Evolutionary conservation across 2,329 filamentous ascomycete genomes (phyloP), one percentile per base, ranked within the genome.

Genomic region (Colletotrichum paranaense): DNA sequence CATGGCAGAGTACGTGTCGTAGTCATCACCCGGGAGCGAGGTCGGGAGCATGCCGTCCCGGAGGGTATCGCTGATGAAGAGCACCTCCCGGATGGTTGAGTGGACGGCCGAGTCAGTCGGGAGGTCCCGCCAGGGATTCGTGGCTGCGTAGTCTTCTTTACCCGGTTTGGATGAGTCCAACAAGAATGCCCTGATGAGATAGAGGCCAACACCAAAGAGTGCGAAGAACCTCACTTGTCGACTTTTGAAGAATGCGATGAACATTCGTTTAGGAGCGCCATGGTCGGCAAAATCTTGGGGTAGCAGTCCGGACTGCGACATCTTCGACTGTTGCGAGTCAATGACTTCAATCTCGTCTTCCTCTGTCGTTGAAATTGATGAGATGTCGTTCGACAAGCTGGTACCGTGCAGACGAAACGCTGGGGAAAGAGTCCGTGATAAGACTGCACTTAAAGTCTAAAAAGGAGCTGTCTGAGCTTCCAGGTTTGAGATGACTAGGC

Each of bases 121-220:
- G 5, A 73, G 71, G n/a, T 73, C 71, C 46, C 71, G 71, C 71
- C 71, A 73, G n/a, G 71, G 71, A 16, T 73, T 73, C 6, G 71
- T 73, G 28, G 60, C 42, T 11, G 71, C 35, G 56, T 60, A 66
- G 28, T 71, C 67, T 19, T 22, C 24, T 4, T 64, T 49, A 16
- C 46, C 58, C 28, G 35, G 3, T 4, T 38, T 38, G 16, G 63
- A 49, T 2, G 67, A 46, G 62, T 56, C 46, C 53, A 73, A 22
- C 5, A 63, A 22, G 3, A 68, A 65, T 32, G 62, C 19, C 26
- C 67, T 38, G 46, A 73, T 60, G 60, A 56, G 19, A 28, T 70
- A 22, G 32, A 70, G 59, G 22, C 64, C 22, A 1, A n/a, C 28
- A 14, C 60, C 19, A 19, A 73, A 35, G 26, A 62, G 42, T 14